Conservation (phyloP, 805 yeast species). For the Wickerhamomyces queroliae region DNA sequence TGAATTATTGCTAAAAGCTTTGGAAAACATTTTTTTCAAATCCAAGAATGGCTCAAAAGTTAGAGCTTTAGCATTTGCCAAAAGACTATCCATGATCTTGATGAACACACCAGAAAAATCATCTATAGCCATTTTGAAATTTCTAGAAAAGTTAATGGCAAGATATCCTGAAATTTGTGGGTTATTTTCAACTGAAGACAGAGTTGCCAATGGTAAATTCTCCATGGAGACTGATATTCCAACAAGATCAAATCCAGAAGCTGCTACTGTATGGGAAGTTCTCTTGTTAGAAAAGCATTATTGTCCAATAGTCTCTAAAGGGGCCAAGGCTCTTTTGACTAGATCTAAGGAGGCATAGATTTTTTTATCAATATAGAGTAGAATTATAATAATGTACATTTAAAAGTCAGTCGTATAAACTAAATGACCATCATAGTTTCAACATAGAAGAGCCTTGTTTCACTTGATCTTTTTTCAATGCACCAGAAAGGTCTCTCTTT, state of each 20-base stretch:
- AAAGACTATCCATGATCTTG: slow-evolving; percentile 62
- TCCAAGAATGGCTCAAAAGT: slow-evolving; percentile 59
- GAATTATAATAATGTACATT: background rate
- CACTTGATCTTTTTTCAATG: slow-evolving; percentile 39
- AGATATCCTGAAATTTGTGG: slow-evolving; percentile 70
- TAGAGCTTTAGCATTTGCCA: slow-evolving; percentile 77
- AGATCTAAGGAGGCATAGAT: slow-evolving; percentile 6
- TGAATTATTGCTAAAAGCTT: slow-evolving; percentile 69
- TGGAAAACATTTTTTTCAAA: slow-evolving; percentile 78
- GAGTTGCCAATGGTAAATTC: slow-evolving; percentile 76
- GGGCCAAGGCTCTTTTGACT: slow-evolving; percentile 36
- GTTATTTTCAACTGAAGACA: slow-evolving; percentile 81
- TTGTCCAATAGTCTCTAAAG: slow-evolving; percentile 73
- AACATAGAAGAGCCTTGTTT: slow-evolving; percentile 18
- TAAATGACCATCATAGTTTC: slow-evolving; percentile 8
- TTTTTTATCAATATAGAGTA: too few relatives aligned
- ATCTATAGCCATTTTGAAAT: slow-evolving; percentile 67
- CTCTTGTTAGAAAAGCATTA: slow-evolving; percentile 76
- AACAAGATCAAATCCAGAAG: slow-evolving; percentile 77
- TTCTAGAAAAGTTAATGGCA: slow-evolving; percentile 68
- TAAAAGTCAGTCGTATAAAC: background rate
- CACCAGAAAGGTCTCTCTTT: slow-evolving; percentile 67
- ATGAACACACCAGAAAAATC: slow-evolving; percentile 87
- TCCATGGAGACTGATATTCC: slow-evolving; percentile 59
- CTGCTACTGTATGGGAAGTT: slow-evolving; percentile 89